Base-by-base conservation (phyloP, 1,139 yeast genomes). In the Suhomyces panamericanus region DNA sequence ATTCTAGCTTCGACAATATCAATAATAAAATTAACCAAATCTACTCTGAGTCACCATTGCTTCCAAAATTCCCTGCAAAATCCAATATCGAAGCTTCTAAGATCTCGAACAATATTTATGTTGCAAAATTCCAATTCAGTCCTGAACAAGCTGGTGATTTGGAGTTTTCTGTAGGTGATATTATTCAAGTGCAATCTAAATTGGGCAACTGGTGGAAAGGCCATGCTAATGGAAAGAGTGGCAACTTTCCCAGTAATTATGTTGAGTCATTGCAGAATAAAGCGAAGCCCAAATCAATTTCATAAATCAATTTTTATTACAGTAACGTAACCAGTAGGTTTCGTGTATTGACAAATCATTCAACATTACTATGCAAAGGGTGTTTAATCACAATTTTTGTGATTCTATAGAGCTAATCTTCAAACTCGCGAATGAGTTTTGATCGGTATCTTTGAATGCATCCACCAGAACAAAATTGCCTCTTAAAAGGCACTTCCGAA, bases 161-260 rank as follows among this genome's bases (percentile, higher is more conserved):
- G 26, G 54, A 74, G 3, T 71, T 83, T 50, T 53, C 63, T 24
- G 64, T 59, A 31, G 85, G 85, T 9, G 85, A 81, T 48, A 55
- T 59, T 37, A 71, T 83, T 32, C 63, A 58, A 34, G 64, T 83
- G 2, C 48, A 78, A 27, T 75, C 73, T 41, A 63, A 59, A 17
- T 64, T 69, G 1, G 75, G 74, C 3, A 63, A 66, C 27, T 83
- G 88, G 88, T 83, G 87, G 86, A 72, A 71, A 48, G 88, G 87
- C 2, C 72, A 73, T 53, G 52, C 73, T 6, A 65, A 70, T 38
- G 84, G 80, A 0, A 51, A 60, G 20, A 49, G 60, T 22, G 89
- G 88, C 0, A 50, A 68, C 15, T 80, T 83, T 53, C 88, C 89
- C 2, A 57, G 67, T 6, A 82, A 78, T 56, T 81, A 81, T 55